phyloP scores from a whole-genome alignment of 306 rosid genomes.

The Neltuma alba region DNA sequence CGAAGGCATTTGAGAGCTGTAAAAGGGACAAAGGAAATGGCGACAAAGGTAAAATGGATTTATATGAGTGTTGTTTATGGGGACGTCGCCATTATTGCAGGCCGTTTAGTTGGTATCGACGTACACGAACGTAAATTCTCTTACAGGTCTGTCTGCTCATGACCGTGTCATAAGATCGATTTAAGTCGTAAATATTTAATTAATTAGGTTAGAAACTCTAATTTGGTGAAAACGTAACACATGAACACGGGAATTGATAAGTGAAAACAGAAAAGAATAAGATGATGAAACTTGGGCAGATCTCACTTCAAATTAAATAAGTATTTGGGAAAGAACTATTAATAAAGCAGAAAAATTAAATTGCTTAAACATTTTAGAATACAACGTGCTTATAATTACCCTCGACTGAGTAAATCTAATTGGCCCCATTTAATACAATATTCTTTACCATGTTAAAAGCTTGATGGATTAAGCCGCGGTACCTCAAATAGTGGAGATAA shows the following conservation, averaged over 20 bases:
- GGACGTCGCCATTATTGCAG: slow-evolving; percentile 44
- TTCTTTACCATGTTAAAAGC: no score
- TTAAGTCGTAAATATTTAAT: background rate
- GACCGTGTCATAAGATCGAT: slow-evolving; percentile 8
- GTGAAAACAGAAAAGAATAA: background rate
- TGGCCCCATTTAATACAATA: no score
- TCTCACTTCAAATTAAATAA: no score
- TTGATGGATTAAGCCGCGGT: no score
- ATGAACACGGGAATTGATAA: background rate
- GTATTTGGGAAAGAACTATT: no score
- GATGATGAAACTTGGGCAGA: no score
- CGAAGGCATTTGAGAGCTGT: slow-evolving; percentile 25
- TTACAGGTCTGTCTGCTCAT: background rate
- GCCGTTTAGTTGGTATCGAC: slow-evolving; percentile 51
- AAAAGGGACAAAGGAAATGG: slow-evolving; percentile 35
- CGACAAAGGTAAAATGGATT: slow-evolving; percentile 19
- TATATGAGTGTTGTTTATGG: background rate
- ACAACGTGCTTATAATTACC: no score
- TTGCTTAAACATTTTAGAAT: no score
- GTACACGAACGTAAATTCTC: slow-evolving; percentile 26
- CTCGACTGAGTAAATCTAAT: no score
- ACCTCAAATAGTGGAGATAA: no score
- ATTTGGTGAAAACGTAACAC: no score
- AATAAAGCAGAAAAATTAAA: no score
- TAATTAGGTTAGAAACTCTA: background rate